Evolutionary conservation across 208 protist genomes (phyloP).

Genomic region (Wallacemonas rigidus): DNA sequence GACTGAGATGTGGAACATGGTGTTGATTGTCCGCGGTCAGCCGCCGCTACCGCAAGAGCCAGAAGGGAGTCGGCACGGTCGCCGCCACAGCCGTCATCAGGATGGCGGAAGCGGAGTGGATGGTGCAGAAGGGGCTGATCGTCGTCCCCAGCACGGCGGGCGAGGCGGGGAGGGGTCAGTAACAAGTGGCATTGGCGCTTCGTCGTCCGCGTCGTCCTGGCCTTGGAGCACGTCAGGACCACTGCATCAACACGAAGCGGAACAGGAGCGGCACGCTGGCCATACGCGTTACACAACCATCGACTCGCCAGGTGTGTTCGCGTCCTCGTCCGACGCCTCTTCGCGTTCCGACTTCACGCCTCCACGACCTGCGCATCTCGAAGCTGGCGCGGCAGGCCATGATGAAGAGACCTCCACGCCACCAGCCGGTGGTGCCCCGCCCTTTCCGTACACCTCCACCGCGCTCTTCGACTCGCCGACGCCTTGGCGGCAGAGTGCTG

Average conservation of each 20-base stretch:
- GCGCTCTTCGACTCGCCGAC: slow-evolving; percentile 14
- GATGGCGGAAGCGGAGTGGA: not conserved
- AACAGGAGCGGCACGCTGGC: not conserved
- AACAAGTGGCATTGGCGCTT: not conserved
- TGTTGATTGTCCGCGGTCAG: slow-evolving; percentile 4
- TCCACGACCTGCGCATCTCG: not conserved
- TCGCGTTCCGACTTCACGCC: not conserved
- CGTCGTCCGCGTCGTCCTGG: slow-evolving; percentile 6
- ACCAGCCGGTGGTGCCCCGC: not conserved
- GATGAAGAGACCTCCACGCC: not conserved
- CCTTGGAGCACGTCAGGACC: slow-evolving; percentile 1
- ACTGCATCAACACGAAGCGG: no score
- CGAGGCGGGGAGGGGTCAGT: not conserved
- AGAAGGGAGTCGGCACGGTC: not conserved
- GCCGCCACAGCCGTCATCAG: not conserved
- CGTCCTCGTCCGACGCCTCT: not conserved
- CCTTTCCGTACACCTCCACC: not conserved
- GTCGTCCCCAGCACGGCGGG: not conserved
- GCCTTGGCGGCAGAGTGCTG: slow-evolving; percentile 6
- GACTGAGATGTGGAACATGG: slow-evolving; percentile 16
- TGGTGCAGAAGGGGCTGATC: not conserved
- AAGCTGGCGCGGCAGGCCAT: not conserved
- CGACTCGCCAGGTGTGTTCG: slow-evolving; percentile 10
- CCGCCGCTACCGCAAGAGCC: slow-evolving; percentile 8
- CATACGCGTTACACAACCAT: not conserved